Base-by-base conservation (phyloP, 2,329 filamentous ascomycete genomes). In the Corynespora cassiicola region DNA sequence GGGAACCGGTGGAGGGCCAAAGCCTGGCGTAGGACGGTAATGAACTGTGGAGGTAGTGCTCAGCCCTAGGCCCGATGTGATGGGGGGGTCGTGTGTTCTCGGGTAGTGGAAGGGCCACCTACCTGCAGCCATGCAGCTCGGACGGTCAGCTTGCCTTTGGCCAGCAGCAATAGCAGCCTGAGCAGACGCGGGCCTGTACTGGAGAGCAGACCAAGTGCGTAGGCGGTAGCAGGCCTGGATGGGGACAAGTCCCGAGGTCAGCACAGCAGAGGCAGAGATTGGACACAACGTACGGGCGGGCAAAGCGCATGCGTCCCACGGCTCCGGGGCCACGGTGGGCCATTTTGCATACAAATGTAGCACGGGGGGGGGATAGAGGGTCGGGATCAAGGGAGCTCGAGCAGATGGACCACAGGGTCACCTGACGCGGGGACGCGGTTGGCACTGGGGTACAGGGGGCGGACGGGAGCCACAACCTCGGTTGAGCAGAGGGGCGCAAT, bases 1-100 rank as follows among this genome's bases (percentile, higher is more conserved):
- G 78, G 75, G 46, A 81, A 79, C 32, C 72, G 71, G 50, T 77
- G 69, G 25, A 71, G 48, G 23, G 68, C 69, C 22, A 75, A 51
- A 17, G 72, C 64, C 43, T 62, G 58, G 23, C 57, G 61, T 20
- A 78, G 52, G 31, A 72, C 62, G 20, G 26, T 27, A 23, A 31
- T 18, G 15, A 48, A 18, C 52, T 53, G 31, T 17, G n/a, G n/a
- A 16, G 9, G 18, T 8, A 21, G 11, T 32, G n/a, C 22, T 29
- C 33, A 32, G n/a, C n/a, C n/a, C n/a, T n/a, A n/a, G n/a, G n/a
- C n/a, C n/a, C n/a, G n/a, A n/a, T n/a, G n/a, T n/a, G n/a, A n/a
- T n/a, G n/a, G n/a, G n/a, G n/a, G n/a, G n/a, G n/a, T n/a, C n/a
- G n/a, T n/a, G n/a, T n/a, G n/a, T n/a, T n/a, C n/a, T n/a, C n/a